phyloP scores from a whole-genome alignment of 2,329 filamentous ascomycete genomes.

The Nannizziopsis arthrosporioides region DNA sequence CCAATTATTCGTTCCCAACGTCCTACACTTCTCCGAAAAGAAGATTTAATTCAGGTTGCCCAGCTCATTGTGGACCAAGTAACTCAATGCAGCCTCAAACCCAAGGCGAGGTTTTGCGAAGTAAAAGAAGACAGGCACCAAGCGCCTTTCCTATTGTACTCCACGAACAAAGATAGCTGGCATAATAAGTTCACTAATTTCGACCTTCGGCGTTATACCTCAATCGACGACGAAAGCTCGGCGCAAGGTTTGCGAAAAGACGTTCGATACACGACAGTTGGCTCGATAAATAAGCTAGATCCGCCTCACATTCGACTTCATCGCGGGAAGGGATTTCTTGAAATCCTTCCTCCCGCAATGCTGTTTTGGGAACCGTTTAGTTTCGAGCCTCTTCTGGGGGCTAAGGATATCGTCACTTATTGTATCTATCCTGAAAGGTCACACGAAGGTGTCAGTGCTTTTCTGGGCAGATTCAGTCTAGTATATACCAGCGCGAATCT shows the following conservation, averaged over 20 bases:
- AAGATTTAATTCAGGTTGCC: slow-evolving; percentile 29
- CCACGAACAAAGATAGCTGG: neutral
- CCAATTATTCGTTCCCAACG: slow-evolving; percentile 25
- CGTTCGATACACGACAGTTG: slow-evolving; percentile 13
- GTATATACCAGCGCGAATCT: slow-evolving; percentile 48
- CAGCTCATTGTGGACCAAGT: slow-evolving; percentile 35
- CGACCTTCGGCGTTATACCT: slow-evolving; percentile 28
- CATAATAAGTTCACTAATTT: slow-evolving; percentile 16
- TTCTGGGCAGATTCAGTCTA: slow-evolving; percentile 43
- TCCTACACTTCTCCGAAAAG: slow-evolving; percentile 26
- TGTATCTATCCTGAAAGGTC: slow-evolving; percentile 44
- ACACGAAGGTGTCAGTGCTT: slow-evolving; percentile 37
- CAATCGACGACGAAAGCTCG: slow-evolving; percentile 16
- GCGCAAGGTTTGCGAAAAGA: slow-evolving; percentile 24
- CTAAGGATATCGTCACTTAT: slow-evolving; percentile 48
- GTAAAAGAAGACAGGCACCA: neutral
- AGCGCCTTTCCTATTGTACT: neutral
- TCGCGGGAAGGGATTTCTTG: slow-evolving; percentile 42
- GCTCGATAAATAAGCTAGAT: slow-evolving; percentile 34
- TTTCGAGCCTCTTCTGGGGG: slow-evolving; percentile 43
- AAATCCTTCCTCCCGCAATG: slow-evolving; percentile 45
- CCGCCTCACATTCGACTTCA: slow-evolving; percentile 45
- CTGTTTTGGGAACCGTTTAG: slow-evolving; percentile 52
- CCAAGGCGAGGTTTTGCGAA: slow-evolving; percentile 21
- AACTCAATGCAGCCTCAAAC: slow-evolving; percentile 35